Percentiles rank a stretch among this genome's conserved stretches.
Conservation (phyloP, 1,284 basidiomycete species). For the Sphaerobolus stellatus region DNA sequence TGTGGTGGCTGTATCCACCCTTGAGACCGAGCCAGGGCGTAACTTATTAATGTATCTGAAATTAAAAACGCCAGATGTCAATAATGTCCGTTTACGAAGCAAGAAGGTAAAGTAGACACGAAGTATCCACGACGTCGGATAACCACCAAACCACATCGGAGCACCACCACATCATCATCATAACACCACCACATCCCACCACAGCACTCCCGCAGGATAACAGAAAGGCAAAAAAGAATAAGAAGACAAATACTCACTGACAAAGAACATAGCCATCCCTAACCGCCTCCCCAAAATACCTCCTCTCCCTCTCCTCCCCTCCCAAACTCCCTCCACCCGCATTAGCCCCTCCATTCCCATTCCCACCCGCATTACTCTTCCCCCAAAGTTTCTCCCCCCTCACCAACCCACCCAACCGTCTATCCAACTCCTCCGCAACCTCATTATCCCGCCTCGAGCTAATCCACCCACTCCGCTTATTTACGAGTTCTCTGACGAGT, state of each 20-base stretch:
- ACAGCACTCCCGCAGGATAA: too few species aligned
- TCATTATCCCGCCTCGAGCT: constrained; percentile 24
- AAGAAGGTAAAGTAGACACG: too few species aligned
- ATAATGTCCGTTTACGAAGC: not conserved
- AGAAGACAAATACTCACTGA: constrained; percentile 57
- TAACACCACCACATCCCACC: constrained; percentile 3
- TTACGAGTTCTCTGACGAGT: constrained; percentile 62
- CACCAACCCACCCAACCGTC: constrained; percentile 56
- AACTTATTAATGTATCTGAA: constrained; percentile 75
- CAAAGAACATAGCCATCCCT: constrained; percentile 84
- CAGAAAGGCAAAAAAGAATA: constrained; percentile 5
- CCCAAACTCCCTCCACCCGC: constrained; percentile 44
- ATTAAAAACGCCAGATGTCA: constrained; percentile 8
- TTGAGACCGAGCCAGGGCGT: constrained; percentile 56
- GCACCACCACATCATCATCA: too few species aligned
- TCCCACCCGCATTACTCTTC: constrained; percentile 45
- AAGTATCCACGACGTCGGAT: too few species aligned
- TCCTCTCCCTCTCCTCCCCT: constrained; percentile 71
- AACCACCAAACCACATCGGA: too few species aligned
- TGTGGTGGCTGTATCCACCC: constrained; percentile 67
- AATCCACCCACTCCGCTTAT: constrained; percentile 25
- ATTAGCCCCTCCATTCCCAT: constrained; percentile 29
- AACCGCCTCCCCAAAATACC: constrained; percentile 69
- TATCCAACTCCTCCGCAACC: constrained; percentile 71
- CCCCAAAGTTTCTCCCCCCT: constrained; percentile 75